phyloP scores from a whole-genome alignment of 257 asterid genomes.

The Przewalskia tangutica region DNA sequence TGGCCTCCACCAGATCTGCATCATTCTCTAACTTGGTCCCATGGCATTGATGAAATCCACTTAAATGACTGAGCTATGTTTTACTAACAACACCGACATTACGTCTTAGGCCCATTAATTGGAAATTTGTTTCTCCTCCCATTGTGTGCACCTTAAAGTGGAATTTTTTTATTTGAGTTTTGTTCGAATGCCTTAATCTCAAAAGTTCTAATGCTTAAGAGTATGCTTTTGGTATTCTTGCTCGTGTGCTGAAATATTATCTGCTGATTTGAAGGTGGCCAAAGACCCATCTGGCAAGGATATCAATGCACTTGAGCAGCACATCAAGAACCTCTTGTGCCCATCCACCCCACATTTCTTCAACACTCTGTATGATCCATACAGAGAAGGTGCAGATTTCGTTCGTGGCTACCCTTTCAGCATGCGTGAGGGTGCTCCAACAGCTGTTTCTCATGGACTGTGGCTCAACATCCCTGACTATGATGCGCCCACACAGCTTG shows the following conservation, averaged over 20 bases:
- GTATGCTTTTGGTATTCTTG: background rate
- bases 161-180: background rate
- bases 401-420: slow-evolving; percentile 90
- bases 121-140: background rate
- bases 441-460: slow-evolving; percentile 72
- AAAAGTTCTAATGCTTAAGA: background rate
- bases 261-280: slow-evolving; percentile 42
- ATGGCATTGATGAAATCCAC: background rate
- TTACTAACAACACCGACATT: background rate
- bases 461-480: slow-evolving; percentile 86
- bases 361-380: slow-evolving; percentile 78
- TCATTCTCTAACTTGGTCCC: background rate
- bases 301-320: slow-evolving; percentile 78
- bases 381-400: slow-evolving; percentile 66
- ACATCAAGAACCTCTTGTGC: slow-evolving; percentile 51
- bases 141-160: background rate
- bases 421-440: slow-evolving; percentile 60
- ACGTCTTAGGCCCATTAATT: background rate
- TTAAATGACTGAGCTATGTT: background rate
- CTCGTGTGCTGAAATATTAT: background rate
- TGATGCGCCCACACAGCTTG: slow-evolving; percentile 83
- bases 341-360: slow-evolving; percentile 72
- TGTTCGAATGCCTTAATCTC: background rate
- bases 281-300: slow-evolving; percentile 66
- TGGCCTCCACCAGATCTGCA: background rate